phyloP scores from a whole-genome alignment of 2,329 filamentous ascomycete species.

The Nannizziopsis arthrosporioides region DNA sequence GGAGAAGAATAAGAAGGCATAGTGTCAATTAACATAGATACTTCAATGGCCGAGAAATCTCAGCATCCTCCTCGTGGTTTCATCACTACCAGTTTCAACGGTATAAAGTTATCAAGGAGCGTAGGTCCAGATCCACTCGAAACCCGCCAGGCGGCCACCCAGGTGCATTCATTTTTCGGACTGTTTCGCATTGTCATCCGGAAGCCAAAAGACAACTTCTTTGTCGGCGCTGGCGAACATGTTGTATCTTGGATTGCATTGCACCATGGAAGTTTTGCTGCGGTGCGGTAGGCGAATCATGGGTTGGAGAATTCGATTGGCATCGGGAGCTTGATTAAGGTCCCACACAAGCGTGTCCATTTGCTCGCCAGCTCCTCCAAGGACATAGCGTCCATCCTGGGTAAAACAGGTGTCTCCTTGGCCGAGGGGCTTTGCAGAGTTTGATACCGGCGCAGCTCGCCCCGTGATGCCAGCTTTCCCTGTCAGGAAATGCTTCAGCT shows the following conservation, averaged over 20 bases:
- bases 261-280: slow-evolving; percentile 41
- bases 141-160: background rate
- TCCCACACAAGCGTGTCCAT: slow-evolving; percentile 81
- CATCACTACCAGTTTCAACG: too few species aligned
- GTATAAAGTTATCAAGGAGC: too few species aligned
- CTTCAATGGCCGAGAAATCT: too few species aligned
- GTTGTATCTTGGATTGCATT: slow-evolving; percentile 71
- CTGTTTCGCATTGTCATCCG: slow-evolving; percentile 43
- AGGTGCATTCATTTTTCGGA: slow-evolving; percentile 23
- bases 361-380: slow-evolving; percentile 61
- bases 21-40: background rate
- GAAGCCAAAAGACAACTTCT: slow-evolving; percentile 68
- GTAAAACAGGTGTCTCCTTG: slow-evolving; percentile 77
- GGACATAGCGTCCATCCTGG: slow-evolving; percentile 76
- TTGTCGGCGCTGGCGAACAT: slow-evolving; percentile 82
- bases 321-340: slow-evolving; percentile 45
- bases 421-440: slow-evolving; percentile 42
- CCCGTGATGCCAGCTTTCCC: slow-evolving; percentile 39
- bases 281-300: slow-evolving; percentile 30
- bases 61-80: too few species aligned
- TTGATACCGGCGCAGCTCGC: slow-evolving; percentile 40
- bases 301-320: slow-evolving; percentile 43
- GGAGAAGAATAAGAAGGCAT: slow-evolving; percentile 40
- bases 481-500: slow-evolving; percentile 59
- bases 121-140: too few species aligned